Evolutionary conservation across 2,329 filamentous ascomycete genomes (phyloP).

Genomic region (Phaeosphaeriaceae sp.): DNA sequence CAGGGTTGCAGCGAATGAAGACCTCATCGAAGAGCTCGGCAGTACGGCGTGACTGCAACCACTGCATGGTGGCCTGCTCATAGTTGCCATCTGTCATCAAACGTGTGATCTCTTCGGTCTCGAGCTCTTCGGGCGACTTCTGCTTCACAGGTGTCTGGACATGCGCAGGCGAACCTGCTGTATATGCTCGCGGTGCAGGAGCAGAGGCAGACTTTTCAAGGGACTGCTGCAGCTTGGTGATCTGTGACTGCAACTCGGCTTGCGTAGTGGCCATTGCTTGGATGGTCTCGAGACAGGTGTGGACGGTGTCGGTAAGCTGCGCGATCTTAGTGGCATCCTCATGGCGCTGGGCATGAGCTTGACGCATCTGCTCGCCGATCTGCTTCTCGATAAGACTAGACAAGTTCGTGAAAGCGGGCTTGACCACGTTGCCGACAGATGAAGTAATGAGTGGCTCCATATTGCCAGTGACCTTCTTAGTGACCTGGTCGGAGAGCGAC

Average conservation of each 20-base stretch:
- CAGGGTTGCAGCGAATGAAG: conserved; percentile 65
- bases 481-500: conserved; percentile 75
- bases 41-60: conserved; percentile 69
- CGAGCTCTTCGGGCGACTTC: conserved; percentile 61
- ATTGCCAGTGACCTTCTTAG: conserved; percentile 69
- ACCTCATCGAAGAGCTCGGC: conserved; percentile 68
- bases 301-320: conserved; percentile 73
- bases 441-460: conserved; percentile 75
- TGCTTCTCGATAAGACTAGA: conserved; percentile 72
- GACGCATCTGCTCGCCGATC: conserved; percentile 60
- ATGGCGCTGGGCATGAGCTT: conserved; percentile 60
- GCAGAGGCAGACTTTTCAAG: conserved; percentile 41
- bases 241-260: conserved; percentile 69
- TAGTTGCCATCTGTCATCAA: conserved; percentile 66
- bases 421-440: conserved; percentile 61
- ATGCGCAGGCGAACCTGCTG: conserved; percentile 31
- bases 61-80: conserved; percentile 60
- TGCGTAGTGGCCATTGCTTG: conserved; percentile 74
- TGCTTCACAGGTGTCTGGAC: conserved; percentile 52
- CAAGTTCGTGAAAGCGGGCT: conserved; percentile 72
- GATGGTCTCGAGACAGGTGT: conserved; percentile 72
- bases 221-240: conserved; percentile 53
- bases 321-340: conserved; percentile 73
- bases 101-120: conserved; percentile 69
- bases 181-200: conserved; percentile 11